Percentiles rank a stretch among this genome's conserved stretches.
Evolutionary conservation across 1,284 basidiomycete species (phyloP).

Genomic region (Naganishia sp.): DNA sequence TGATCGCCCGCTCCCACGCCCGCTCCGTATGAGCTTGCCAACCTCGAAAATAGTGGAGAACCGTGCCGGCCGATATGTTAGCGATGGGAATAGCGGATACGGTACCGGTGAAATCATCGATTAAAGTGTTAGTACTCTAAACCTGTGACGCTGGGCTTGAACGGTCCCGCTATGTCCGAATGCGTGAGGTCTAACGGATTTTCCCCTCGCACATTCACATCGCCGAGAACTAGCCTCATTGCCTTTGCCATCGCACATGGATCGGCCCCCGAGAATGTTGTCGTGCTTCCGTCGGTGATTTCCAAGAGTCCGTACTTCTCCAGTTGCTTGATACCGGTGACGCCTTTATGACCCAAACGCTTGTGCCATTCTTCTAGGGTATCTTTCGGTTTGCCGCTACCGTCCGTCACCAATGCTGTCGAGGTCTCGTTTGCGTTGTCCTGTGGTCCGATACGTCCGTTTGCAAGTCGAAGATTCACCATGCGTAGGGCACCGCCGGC

Average conservation of each 20-base stretch:
- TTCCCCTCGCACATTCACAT: constrained; percentile 30
- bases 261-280: constrained; percentile 9
- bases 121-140: constrained; percentile 51
- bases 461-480: no score
- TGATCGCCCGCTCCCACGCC: constrained; percentile 42
- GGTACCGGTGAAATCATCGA: constrained; percentile 46
- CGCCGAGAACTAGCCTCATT: constrained; percentile 40
- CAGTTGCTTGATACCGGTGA: constrained; percentile 10
- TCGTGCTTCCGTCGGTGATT: neutral
- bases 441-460: no score
- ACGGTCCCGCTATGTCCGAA: constrained; percentile 51
- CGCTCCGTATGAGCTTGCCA: constrained; percentile 46
- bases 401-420: no score
- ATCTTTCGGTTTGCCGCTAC: no score
- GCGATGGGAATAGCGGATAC: constrained; percentile 42
- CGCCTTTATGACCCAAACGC: constrained; percentile 25
- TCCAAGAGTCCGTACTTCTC: neutral
- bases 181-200: constrained; percentile 47
- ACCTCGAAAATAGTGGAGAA: constrained; percentile 44
- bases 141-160: constrained; percentile 42
- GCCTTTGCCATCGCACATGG: constrained; percentile 29
- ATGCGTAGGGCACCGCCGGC: no score
- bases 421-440: no score
- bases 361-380: constrained; percentile 12
- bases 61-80: constrained; percentile 45